Evolutionary conservation across 768 basidiomycete species (phyloP), one percentile per base, ranked within the genome.

Genomic region (Rhizopogon vinicolor): DNA sequence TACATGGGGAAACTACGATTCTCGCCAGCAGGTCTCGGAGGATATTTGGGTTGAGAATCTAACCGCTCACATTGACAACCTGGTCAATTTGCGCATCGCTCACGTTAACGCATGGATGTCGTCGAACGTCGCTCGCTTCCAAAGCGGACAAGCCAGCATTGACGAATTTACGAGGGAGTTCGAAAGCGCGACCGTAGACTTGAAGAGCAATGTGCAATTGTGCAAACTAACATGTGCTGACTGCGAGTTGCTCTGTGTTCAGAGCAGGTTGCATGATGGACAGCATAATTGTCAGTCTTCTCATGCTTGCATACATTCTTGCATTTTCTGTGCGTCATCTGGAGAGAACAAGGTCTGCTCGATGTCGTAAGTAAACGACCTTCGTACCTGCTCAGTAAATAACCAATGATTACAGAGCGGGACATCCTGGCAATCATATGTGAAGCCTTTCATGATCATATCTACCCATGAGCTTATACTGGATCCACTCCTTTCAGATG

Each of bases 341-440:
- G 62, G 51, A 8, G 63, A 63, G 33, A 63, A 65, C 9, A 71
- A 66, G 50, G 22, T 58, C 1, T 85, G 84, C 63, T 74, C 77
- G 14, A 71, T 78, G 58, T 71, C 69, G 83, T 84, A 60, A 50
- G 81, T 71, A 7, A 18, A 7, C 16, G 31, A 9, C 22, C 10
- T 22, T 14, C 13, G 28, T 7, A 3, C 28, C 54, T 49, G 3
- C 39, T n/a, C 31, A 2, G 3, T n/a, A 2, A 33, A 28, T 31
- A 25, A 16, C 14, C 51, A 13, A 46, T 52, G 14, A 54, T 16
- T 29, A 2, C n/a, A 85, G 83, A n/a, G 83, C 82, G 31, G 85
- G 84, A 0, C 84, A 86, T 56, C 64, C 75, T 19, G 82, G 80
- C 12, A 71, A 68, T 10, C 84, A 85, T 58, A 73, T 82, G 84